A percentile compares a stretch with the other conserved stretches of the same genome.
These are phyloP conservation scores for Periglandula ipomoeae DNA, from an alignment of 2,329 filamentous ascomycete species.

Conservation along the genomic window DNA sequence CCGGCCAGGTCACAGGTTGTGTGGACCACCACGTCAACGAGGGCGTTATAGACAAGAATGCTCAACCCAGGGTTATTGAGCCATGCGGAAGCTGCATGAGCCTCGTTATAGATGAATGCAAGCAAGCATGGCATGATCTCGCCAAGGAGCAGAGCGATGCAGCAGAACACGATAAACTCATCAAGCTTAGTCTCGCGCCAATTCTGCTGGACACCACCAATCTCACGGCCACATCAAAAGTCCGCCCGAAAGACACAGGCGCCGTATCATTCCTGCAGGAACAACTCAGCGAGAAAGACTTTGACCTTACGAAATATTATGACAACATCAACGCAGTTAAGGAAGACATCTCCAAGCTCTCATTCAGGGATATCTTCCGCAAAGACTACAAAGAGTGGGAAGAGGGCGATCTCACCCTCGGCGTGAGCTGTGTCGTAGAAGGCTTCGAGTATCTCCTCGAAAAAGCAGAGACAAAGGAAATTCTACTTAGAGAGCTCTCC, in stretches of 20 bases:
- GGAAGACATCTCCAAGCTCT: constrained; percentile 52
- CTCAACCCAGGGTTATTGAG: constrained; percentile 51
- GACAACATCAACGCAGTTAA: constrained; percentile 54
- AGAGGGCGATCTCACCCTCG: constrained; percentile 46
- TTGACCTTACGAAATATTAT: constrained; percentile 48
- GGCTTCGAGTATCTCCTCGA: constrained; percentile 49
- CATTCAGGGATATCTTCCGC: constrained; percentile 57
- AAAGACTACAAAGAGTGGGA: constrained; percentile 84
- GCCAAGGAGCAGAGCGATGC: constrained; percentile 2
- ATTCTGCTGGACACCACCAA: constrained; percentile 67
- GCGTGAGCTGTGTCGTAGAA: constrained; percentile 58
- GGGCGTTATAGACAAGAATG: constrained; percentile 34
- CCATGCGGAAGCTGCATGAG: constrained; percentile 66
- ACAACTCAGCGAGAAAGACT: constrained; percentile 31
- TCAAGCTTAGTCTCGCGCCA: constrained; percentile 57
- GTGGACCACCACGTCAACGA: constrained; percentile 79
- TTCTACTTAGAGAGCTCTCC: constrained; percentile 39
- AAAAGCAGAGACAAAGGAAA: constrained; percentile 37
- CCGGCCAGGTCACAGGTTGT: constrained; percentile 47
- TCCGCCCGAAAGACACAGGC: constrained; percentile 49
- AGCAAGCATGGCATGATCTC: constrained; percentile 45
- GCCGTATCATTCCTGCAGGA: constrained; percentile 52
- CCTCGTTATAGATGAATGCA: constrained; percentile 53
- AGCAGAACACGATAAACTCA: constrained; percentile 45
- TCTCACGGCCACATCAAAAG: constrained; percentile 53